phyloP scores from a whole-genome alignment of 2,329 filamentous ascomycete genomes.

The Alternaria burnsii region DNA sequence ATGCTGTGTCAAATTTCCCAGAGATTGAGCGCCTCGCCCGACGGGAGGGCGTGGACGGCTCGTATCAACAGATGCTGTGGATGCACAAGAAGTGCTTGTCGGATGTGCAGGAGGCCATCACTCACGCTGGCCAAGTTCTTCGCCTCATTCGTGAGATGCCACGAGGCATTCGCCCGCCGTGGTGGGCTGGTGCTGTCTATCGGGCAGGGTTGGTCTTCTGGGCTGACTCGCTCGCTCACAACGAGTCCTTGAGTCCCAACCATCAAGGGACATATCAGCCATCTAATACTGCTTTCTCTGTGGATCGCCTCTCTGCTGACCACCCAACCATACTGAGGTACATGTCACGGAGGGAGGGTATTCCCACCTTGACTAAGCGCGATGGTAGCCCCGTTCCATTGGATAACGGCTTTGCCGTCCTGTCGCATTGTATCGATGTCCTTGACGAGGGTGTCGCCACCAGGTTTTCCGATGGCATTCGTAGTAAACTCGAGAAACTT shows the following conservation, averaged over 20 bases:
- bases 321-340: conserved; percentile 62
- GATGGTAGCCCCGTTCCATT: conserved; percentile 59
- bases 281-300: conserved; percentile 55
- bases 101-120: conserved; percentile 69
- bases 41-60: conserved; percentile 65
- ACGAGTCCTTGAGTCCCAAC: conserved; percentile 54
- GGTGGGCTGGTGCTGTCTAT: conserved; percentile 77
- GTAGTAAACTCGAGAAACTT: conserved; percentile 61
- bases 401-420: conserved; percentile 58
- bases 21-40: conserved; percentile 73
- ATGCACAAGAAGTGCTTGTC: conserved; percentile 70
- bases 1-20: conserved; percentile 72
- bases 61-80: conserved; percentile 64
- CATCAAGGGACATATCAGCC: conserved; percentile 48
- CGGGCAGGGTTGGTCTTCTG: conserved; percentile 59
- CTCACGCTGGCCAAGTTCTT: conserved; percentile 73
- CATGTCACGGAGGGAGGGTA: conserved; percentile 62
- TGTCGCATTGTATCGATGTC: conserved; percentile 62
- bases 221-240: conserved; percentile 64
- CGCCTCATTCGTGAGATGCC: conserved; percentile 69
- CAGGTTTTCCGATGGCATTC: conserved; percentile 64
- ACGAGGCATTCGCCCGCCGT: conserved; percentile 67
- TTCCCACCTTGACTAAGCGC: conserved; percentile 60
- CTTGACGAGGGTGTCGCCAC: conserved; percentile 62
- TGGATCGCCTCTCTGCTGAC: conserved; percentile 61